A percentile compares a stretch with the other conserved stretches of the same genome.
Conservation (phyloP, 345 rosid genomes). For the Eutrema heterophyllum region DNA sequence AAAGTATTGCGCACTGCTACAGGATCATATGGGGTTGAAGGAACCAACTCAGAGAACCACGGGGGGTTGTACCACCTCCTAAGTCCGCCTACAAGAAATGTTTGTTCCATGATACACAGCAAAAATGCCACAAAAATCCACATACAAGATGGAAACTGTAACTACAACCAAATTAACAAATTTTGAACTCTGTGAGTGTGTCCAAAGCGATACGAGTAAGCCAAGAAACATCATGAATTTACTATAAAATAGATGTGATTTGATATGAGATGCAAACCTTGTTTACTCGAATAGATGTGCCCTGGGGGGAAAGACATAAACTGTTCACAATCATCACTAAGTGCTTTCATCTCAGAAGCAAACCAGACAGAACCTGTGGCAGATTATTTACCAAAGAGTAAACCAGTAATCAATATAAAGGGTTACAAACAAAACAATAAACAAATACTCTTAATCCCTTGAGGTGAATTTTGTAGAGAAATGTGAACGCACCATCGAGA, state of each 20-base stretch:
- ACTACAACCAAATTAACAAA: neutral
- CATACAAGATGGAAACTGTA: neutral
- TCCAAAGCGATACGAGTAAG: neutral
- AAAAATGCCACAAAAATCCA: neutral
- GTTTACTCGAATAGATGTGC: conserved; percentile 81
- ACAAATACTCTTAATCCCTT: neutral
- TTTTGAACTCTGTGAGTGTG: neutral
- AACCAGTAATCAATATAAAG: neutral
- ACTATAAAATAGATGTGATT: neutral
- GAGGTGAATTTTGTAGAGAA: conserved; percentile 7
- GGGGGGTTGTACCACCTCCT: conserved; percentile 81
- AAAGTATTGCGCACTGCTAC: conserved; percentile 45
- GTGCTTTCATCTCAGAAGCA: conserved; percentile 94
- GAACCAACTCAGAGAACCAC: conserved; percentile 64
- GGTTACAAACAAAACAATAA: neutral
- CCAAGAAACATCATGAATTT: neutral
- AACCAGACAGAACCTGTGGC: conserved; percentile 76
- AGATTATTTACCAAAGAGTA: neutral
- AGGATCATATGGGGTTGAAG: conserved; percentile 66
- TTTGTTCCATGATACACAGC: conserved; percentile 2
- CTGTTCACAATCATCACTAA: conserved; percentile 79
- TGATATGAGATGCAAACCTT: conserved; percentile 45
- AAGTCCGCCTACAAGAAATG: conserved; percentile 49
- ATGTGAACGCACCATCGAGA: conserved; percentile 55
- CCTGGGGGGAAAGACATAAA: conserved; percentile 72